Evolutionary conservation across 441 rosid species (phyloP), one percentile per base, ranked within the genome.

Genomic region (Caryocar brasiliense): DNA sequence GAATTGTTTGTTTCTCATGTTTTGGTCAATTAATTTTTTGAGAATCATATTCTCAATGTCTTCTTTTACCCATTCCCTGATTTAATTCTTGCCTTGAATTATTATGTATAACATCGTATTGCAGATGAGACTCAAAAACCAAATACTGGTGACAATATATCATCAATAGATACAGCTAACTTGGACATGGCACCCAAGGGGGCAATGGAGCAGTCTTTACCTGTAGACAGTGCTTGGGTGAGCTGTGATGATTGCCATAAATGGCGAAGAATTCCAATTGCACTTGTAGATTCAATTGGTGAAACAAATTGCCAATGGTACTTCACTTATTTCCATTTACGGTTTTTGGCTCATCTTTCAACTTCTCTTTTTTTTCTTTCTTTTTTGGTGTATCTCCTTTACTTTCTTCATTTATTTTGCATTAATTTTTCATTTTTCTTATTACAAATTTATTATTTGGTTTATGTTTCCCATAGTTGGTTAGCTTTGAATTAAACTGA

Each of bases 211-310:
- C 74, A 76, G 61, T 47, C 32, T 56, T 48, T 48, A 51, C 72
- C 75, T 45, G 19, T 52, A 0, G 82, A 73, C 51, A 70, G 61
- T 79, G 97, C 99, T 12, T 92, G 98, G 96, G 98, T 88, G 62
- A 77, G 74, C 21, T 92, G 98, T 68, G 96, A 92, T 64, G 92
- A 77, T 63, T 87, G 95, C 62, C 71, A 66, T 44, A 83, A 92
- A 78, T 92, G 99, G 99, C 77, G 99, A 66, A 85, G 92, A 25
- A 83, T 92, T 61, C 81, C 90, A 33, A 83, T 81, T 67, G 56
- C 72, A 46, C 79, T 85, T 55, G 87, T 78, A 14, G 79, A 64
- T 51, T 67, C 77, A 30, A 79, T 92, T 47, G 86, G 78, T 58
- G 86, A 78, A 51, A 51, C 76, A 27, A 63, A 83, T 73, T 80